Percentiles rank a stretch among this genome's conserved stretches.
phyloP scores from a whole-genome alignment of 345 rosid species.

The Brassica rapa region DNA sequence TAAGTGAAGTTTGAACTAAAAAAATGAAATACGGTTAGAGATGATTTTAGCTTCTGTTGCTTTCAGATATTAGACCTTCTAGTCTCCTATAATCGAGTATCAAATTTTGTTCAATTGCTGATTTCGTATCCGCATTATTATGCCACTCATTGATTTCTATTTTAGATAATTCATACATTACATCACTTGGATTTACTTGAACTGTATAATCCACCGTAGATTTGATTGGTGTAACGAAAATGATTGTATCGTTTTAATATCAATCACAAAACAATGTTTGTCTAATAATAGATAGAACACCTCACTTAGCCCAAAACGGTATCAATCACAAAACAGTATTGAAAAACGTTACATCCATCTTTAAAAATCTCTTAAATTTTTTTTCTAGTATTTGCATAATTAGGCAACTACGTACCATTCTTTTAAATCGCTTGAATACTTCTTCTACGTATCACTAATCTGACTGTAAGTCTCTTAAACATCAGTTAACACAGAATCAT shows the following conservation, averaged over 20 bases:
- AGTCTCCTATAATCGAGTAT: not conserved
- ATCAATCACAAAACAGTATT: not conserved
- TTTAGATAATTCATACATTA: not conserved
- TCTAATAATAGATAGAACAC: not conserved
- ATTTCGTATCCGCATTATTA: not conserved
- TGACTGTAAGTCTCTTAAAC: conserved; percentile 2
- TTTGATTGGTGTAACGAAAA: not conserved
- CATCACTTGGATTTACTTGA: not conserved
- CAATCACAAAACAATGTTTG: not conserved
- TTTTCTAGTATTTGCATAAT: not conserved
- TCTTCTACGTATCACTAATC: not conserved
- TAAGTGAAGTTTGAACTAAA: not conserved
- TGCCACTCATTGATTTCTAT: not conserved
- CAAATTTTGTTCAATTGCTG: not conserved
- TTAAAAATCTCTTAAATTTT: not conserved
- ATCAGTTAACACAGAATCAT: not conserved
- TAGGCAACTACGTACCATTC: not conserved
- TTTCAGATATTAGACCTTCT: not conserved
- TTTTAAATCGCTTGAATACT: not conserved
- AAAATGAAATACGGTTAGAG: not conserved
- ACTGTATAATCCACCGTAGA: not conserved
- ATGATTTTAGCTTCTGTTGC: not conserved
- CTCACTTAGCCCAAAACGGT: not conserved
- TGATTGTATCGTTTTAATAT: not conserved
- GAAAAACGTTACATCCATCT: not conserved